These are phyloP conservation scores for Basipetospora chlamydospora DNA, from an alignment of 2,329 filamentous ascomycete species.

Conservation along the genomic window DNA sequence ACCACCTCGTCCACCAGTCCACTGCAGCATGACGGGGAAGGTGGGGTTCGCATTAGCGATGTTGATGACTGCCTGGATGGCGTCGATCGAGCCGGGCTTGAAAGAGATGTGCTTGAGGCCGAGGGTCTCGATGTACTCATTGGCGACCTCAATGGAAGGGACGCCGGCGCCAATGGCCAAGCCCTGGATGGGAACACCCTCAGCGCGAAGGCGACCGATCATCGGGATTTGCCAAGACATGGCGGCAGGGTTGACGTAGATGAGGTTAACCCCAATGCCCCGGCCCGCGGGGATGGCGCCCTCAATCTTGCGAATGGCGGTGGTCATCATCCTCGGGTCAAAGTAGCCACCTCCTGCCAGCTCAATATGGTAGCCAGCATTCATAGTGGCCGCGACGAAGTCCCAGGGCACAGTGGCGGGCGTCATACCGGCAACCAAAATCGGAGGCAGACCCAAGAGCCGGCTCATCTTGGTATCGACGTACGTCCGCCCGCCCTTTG, in stretches of 20 bases:
- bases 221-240: slow-evolving; percentile 91
- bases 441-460: slow-evolving; percentile 66
- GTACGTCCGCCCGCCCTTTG: slow-evolving; percentile 74
- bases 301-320: slow-evolving; percentile 73
- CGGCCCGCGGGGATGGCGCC: slow-evolving; percentile 69
- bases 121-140: slow-evolving; percentile 86
- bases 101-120: slow-evolving; percentile 88
- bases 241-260: slow-evolving; percentile 77
- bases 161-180: slow-evolving; percentile 88
- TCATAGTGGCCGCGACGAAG: slow-evolving; percentile 85
- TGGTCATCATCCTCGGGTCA: slow-evolving; percentile 67
- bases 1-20: slow-evolving; percentile 87
- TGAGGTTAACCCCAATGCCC: slow-evolving; percentile 79
- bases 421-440: slow-evolving; percentile 92
- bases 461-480: slow-evolving; percentile 96
- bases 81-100: slow-evolving; percentile 82
- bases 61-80: slow-evolving; percentile 80
- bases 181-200: slow-evolving; percentile 83
- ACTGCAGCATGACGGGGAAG: slow-evolving; percentile 87
- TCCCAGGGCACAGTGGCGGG: slow-evolving; percentile 81
- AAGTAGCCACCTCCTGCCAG: slow-evolving; percentile 84
- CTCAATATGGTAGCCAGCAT: slow-evolving; percentile 88
- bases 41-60: slow-evolving; percentile 87
- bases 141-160: slow-evolving; percentile 81
- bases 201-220: slow-evolving; percentile 61